Conservation (phyloP, 202 grass and related monocot genomes). For the Zizania palustris region DNA sequence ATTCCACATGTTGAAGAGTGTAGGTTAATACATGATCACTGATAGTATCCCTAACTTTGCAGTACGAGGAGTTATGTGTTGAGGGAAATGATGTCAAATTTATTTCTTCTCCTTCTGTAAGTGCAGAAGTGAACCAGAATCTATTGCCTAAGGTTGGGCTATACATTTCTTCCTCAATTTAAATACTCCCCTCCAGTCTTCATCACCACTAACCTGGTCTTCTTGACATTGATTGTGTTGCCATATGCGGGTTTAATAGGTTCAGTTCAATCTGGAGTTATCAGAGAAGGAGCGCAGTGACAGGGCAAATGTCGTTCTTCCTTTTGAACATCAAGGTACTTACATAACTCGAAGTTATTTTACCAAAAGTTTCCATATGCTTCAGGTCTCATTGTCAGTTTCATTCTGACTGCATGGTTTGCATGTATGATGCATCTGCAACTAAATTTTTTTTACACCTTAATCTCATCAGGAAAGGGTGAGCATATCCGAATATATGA, state of each 20-base stretch:
- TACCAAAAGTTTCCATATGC: not conserved
- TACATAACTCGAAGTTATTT: slow-evolving; percentile 9
- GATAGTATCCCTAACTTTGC: slow-evolving; percentile 21
- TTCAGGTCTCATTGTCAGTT: slow-evolving; percentile 1
- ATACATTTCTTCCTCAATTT: slow-evolving; percentile 18
- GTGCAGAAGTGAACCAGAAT: slow-evolving; percentile 63
- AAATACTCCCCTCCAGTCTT: not conserved
- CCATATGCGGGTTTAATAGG: slow-evolving; percentile 51
- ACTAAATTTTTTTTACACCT: slow-evolving; percentile 22
- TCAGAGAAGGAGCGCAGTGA: slow-evolving; percentile 82
- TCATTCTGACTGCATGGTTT: slow-evolving; percentile 11
- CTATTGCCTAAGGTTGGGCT: slow-evolving; percentile 79
- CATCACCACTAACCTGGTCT: not conserved
- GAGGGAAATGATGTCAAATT: slow-evolving; percentile 76
- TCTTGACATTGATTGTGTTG: slow-evolving; percentile 14
- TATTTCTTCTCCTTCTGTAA: slow-evolving; percentile 53
- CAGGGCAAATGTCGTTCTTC: slow-evolving; percentile 89
- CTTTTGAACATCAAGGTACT: slow-evolving; percentile 94
- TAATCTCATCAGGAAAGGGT: slow-evolving; percentile 67
- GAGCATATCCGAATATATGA: slow-evolving; percentile 79
- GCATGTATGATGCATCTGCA: slow-evolving; percentile 27
- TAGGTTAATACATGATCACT: not conserved
- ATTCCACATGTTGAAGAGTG: slow-evolving; percentile 7
- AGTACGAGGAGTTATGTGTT: slow-evolving; percentile 67
- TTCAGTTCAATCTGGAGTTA: slow-evolving; percentile 92